Base-by-base conservation (phyloP, 441 rosid genomes). In the Omphalea diandra region DNA sequence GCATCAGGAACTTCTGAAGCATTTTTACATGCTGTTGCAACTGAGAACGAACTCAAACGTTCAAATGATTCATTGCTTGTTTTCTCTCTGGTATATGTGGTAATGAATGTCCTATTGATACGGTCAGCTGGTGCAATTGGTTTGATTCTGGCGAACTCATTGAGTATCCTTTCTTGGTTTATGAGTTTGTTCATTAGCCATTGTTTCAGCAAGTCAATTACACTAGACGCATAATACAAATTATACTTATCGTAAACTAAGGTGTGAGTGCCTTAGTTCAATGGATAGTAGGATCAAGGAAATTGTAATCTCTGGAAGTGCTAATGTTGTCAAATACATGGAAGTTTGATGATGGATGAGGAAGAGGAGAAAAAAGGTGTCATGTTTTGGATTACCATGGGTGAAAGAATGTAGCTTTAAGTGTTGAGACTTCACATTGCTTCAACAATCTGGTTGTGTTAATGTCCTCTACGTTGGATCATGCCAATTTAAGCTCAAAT, bases 1-100 rank as follows among this genome's bases (percentile, higher is more conserved):
- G 55, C 64, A 33, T 71, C 88, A 94, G 99, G 99, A 70, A 92
- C 97, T 69, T 91, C 99, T 31, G 99, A 94, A 79, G 93, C 96
- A 55, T 94, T 94, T 86, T 80, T 94, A 64, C 98, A 92, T 75
- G 96, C 96, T 63, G 89, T 94, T 71, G 98, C 97, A 67, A 79
- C 86, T 60, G 97, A 94, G 82, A 79, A 74, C 55, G 86, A 94
- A 71, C 85, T 94, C 46, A 86, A 84, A 77, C 91, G 84, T 50
- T 90, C 97, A 69, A 94, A 94, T 80, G 89, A 88, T 76, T 81
- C 75, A 33, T 78, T 92, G 82, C 90, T 92, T 73, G 80, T 84
- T 55, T 90, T 92, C 83, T 92, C 99, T 54, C 47, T 81, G 67
- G 74, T 88, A 35, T 89, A 86, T 76, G 68, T 94, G 15, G 46